Percentiles rank a stretch among this genome's conserved stretches.
Conservation (phyloP, 495 filamentous ascomycete species). For the Lophiotrema nucula region DNA sequence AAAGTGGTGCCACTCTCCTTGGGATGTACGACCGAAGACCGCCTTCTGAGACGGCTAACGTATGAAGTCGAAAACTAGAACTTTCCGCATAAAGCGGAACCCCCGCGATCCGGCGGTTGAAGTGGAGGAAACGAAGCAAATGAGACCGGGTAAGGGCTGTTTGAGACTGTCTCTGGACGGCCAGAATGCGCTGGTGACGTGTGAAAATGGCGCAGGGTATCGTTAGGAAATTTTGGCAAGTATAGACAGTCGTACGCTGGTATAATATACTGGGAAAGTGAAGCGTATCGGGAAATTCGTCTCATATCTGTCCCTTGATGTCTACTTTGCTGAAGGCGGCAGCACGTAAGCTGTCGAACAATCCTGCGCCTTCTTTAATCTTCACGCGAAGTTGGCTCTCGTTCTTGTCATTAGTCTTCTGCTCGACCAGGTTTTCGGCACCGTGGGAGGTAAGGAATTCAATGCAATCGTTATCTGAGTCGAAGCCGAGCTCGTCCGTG, state of each 20-base stretch:
- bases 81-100: conserved; percentile 29
- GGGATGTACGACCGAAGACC: conserved; percentile 10
- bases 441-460: conserved; percentile 81
- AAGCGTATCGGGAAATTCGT: neutral
- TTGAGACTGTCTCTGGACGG: neutral
- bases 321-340: conserved; percentile 82
- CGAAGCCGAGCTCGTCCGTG: conserved; percentile 92
- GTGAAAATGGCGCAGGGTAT: conserved; percentile 15
- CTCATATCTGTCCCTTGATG: conserved; percentile 77
- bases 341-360: conserved; percentile 68
- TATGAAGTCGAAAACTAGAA: conserved; percentile 20
- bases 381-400: conserved; percentile 3
- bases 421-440: conserved; percentile 73
- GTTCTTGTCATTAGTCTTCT: conserved; percentile 59
- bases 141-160: conserved; percentile 17
- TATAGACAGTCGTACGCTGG: neutral
- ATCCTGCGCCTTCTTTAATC: conserved; percentile 34
- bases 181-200: neutral
- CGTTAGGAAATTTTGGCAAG: conserved; percentile 13
- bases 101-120: conserved; percentile 28
- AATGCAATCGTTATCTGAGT: conserved; percentile 84
- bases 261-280: neutral
- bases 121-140: conserved; percentile 15
- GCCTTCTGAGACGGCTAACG: conserved; percentile 22
- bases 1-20: conserved; percentile 11